A percentile compares a stretch with the other conserved stretches of the same genome.
These are phyloP conservation scores for Gleditsia sinensis DNA, from an alignment of 306 rosid species.

Conservation along the genomic window DNA sequence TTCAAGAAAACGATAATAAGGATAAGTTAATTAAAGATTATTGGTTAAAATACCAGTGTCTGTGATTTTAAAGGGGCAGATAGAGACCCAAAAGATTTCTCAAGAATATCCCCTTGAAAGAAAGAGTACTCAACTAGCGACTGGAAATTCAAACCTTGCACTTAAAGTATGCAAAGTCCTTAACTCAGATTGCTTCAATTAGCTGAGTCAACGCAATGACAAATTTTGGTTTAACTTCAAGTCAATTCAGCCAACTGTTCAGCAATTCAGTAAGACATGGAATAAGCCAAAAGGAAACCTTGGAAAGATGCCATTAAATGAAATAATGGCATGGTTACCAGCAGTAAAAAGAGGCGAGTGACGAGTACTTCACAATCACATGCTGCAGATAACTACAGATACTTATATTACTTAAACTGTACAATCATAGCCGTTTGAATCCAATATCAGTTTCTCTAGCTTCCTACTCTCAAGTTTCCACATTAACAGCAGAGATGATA, in stretches of 20 bases:
- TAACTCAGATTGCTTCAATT: too few species aligned
- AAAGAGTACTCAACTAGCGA: too few species aligned
- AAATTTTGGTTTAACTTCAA: neutral
- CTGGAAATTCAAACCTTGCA: too few species aligned
- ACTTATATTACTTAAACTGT: constrained; percentile 60
- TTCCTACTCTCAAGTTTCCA: constrained; percentile 42
- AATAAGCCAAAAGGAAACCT: neutral
- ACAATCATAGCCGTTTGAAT: constrained; percentile 54
- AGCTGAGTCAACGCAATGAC: too few species aligned
- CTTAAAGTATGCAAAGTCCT: too few species aligned
- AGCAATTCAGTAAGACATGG: constrained; percentile 5
- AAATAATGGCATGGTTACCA: neutral
- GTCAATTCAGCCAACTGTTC: constrained; percentile 7
- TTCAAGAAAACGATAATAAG: too few species aligned
- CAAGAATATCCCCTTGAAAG: too few species aligned
- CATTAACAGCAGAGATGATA: constrained; percentile 39
- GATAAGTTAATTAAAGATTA: too few species aligned
- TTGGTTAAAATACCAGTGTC: too few species aligned
- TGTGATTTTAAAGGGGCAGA: too few species aligned
- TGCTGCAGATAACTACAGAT: constrained; percentile 34
- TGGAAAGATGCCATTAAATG: constrained; percentile 8
- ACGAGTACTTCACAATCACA: constrained; percentile 5
- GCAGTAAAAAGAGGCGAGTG: neutral
- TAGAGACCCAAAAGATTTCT: too few species aligned
- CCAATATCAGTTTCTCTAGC: constrained; percentile 35